Evolutionary conservation across 1,284 basidiomycete species (phyloP).

Genomic region (Mycosarcoma mackinlayi): DNA sequence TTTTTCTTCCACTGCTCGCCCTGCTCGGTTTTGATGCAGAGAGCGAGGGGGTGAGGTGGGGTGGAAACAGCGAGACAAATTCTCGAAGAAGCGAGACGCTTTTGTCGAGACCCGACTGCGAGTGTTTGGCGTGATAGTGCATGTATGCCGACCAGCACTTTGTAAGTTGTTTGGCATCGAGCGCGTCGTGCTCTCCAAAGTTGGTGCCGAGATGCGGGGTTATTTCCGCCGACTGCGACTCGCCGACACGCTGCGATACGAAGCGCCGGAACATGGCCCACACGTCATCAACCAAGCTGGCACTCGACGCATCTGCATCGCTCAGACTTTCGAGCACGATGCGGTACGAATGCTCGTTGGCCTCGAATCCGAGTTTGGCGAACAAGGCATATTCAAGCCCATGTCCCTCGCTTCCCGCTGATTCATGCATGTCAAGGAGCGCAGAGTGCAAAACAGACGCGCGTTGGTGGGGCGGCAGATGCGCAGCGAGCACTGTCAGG

Average conservation of each 20-base stretch:
- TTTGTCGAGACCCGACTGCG: slow-evolving; percentile 9
- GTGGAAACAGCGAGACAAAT: slow-evolving; percentile 27
- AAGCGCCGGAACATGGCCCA: slow-evolving; percentile 39
- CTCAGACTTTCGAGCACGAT: slow-evolving; percentile 43
- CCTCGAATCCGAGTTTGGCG: slow-evolving; percentile 23
- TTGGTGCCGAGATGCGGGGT: too few relatives aligned
- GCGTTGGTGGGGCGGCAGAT: slow-evolving; percentile 55
- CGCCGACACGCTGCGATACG: background rate
- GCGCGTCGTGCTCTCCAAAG: too few relatives aligned
- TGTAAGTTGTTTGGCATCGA: slow-evolving; percentile 29
- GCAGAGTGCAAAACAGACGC: slow-evolving; percentile 9
- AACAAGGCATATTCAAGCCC: slow-evolving; percentile 47
- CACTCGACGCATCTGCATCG: background rate
- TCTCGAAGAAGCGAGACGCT: slow-evolving; percentile 5
- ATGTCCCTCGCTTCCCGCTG: background rate
- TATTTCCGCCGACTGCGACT: background rate
- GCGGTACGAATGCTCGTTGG: slow-evolving; percentile 55
- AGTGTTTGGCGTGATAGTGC: slow-evolving; percentile 43
- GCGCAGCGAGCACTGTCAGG: slow-evolving; percentile 76
- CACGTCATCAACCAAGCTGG: slow-evolving; percentile 14
- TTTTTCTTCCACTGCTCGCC: background rate
- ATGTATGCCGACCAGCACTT: slow-evolving; percentile 49
- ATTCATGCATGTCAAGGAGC: background rate
- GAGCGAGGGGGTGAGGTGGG: background rate
- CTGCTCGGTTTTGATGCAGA: too few relatives aligned